Percentiles rank a stretch among this genome's conserved stretches.
phyloP scores from a whole-genome alignment of 371 early-diverging fungal species.

The Aphelidium insulamus region DNA sequence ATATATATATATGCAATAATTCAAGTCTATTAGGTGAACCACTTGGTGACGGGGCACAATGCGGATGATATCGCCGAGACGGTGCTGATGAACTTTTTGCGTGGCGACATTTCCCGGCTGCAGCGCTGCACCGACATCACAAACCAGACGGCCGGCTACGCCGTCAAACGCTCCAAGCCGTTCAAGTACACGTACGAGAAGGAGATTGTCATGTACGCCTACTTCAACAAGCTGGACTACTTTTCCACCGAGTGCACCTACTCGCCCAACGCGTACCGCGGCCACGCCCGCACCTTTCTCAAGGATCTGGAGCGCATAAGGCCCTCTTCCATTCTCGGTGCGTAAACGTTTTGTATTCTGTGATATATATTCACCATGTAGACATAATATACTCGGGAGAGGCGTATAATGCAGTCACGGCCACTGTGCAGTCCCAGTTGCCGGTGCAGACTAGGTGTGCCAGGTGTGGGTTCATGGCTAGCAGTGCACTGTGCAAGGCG shows the following conservation, averaged over 20 bases:
- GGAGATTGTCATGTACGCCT: conserved; percentile 99
- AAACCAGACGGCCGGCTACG: conserved; percentile 45
- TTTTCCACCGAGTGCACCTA: conserved; percentile 99
- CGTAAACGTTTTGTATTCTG: conserved; percentile 1
- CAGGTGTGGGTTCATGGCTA: conserved; percentile 87
- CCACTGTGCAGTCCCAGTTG: conserved; percentile 38
- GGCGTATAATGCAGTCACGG: conserved; percentile 48
- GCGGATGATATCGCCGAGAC: conserved; percentile 99
- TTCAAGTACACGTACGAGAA: conserved; percentile 99
- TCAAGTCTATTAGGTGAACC: no score
- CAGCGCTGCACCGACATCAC: conserved; percentile 84
- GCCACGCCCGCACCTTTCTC: conserved; percentile 84
- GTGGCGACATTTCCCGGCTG: conserved; percentile 91
- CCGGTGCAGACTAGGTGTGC: conserved; percentile 44
- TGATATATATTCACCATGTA: conserved; percentile 3
- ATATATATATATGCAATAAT: no score
- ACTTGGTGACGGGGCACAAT: conserved; percentile 98
- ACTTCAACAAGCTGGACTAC: conserved; percentile 93
- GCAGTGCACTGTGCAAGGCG: conserved; percentile 77
- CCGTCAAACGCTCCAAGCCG: conserved; percentile 81
- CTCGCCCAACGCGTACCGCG: conserved; percentile 96
- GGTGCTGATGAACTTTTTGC: conserved; percentile 93
- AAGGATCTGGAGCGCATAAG: conserved; percentile 92
- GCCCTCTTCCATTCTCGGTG: conserved; percentile 72
- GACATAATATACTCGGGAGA: conserved; percentile 91